Base-by-base conservation (phyloP, 805 yeast genomes). In the Starmera caribaea region DNA sequence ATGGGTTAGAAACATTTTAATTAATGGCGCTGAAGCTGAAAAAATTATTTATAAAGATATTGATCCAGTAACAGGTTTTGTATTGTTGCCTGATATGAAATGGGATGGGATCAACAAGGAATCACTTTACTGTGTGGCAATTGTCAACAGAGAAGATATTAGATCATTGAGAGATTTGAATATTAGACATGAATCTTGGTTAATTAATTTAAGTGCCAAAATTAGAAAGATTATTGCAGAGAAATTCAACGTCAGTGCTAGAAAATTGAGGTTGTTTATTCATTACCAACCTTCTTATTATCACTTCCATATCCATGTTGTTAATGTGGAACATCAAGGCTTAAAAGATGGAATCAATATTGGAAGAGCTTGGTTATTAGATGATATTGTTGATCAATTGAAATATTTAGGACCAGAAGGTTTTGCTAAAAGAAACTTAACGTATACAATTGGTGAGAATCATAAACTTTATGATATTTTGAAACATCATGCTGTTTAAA, bases 261-360 rank as follows among this genome's bases (percentile, higher is more conserved):
- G 81, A 53, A 73, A 79, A 48, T 57, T 92, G 48, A 72, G 95
- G 42, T 56, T 88, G 1, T 92, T 84, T 54, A 71, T 92, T 37
- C 98, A 92, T 64, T 84, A 92, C 59, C 97, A 89, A 48, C 98
- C 98, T 0, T 83, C 96, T 0, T 92, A 90, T 58, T 92, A 92
- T 55, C 97, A 92, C 54, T 81, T 92, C 66, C 98, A 92, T 56
- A 72, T 92, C 14, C 98, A 92, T 57, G 80, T 86, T 14, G 95
- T 87, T 15, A 81, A 84, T 51, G 68, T 83, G 6, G 68, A 61
- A 15, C 84, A 84, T 49, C 76, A 75, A 2, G 85, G 79, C 1
- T 51, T 81, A 40, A 78, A 87, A 35, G 71, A 72, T 46, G 76
- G 94, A 36, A 71, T 84, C 51, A 60, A 75, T 6, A 73, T 71